Base-by-base conservation (phyloP, 1,284 basidiomycete species). In the Dichomitus squalens region DNA sequence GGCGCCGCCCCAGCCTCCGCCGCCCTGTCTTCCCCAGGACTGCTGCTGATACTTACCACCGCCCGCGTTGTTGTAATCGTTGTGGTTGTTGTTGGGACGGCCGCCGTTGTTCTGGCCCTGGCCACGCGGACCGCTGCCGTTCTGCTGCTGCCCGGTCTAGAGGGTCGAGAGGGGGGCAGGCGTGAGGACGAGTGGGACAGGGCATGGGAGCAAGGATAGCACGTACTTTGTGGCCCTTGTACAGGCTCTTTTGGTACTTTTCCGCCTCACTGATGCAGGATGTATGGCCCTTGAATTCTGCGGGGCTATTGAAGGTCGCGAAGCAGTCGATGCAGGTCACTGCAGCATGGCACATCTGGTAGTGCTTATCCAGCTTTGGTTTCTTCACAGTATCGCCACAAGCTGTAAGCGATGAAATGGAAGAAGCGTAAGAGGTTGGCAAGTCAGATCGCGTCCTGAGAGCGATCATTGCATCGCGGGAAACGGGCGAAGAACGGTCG, bases 321-420 rank as follows among this genome's bases (percentile, higher is more conserved):
- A 86, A 89, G 74, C 93, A 96, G 70, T 96, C 93, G 58, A 96
- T 87, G 71, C 93, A 96, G 64, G 92, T 93, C 68, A 94, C 93
- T 4, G 87, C 81, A 1, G 85, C 70, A 65, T 87, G 73, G 68
- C 89, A 91, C 51, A 78, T 73, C 25, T 68, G 68, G 53, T 79
- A 73, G 68, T 92, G 91, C 65, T 85, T 80, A 69, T 93, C 89
- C 4, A 94, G 82, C 72, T 95, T 95, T 7, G 94, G 94, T 71
- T 96, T 96, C 75, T 95, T 96, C 36, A 96, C 86, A 7, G 92
- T 87, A 65, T 96, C 94, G 51, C 81, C 77, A 73, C 94, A 95
- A 36, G 69, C 90, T 91, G n/a, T 38, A n/a, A 18, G 36, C 2
- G 27, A 2, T 3, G 18, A 14, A 1, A 43, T 18, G 18, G 20